Evolutionary conservation across 108 stramenopile species (phyloP), one percentile per base, ranked within the genome.

Genomic region (Stephanodiscus triporus): DNA sequence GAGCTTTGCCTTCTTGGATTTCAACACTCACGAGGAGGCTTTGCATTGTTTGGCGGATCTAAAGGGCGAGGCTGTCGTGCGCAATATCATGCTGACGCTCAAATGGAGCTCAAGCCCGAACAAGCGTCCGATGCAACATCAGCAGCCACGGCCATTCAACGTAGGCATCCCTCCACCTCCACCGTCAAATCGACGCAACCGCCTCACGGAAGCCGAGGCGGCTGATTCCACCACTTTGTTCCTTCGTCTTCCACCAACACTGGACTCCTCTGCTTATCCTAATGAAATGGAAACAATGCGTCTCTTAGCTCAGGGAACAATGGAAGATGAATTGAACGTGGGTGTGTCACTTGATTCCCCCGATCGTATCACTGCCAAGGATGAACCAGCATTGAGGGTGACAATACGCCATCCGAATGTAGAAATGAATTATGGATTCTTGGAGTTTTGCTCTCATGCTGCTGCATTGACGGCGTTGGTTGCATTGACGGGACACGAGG

Each of bases 361-460:
- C 5, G 86, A 90, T 47, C 75, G 89, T 5, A 82, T 95, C 19
- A 91, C 92, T 10, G 91, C 91, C 26, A 84, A 71, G 20, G 78
- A 75, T 29, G 95, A 95, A 78, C 95, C 95, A 10, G 95, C 95
- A 9, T 70, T 95, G 49, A 75, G 81, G 47, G 95, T 94, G 23
- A 53, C 77, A 24, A 66, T 78, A 2, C 76, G 89, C 17, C 79
- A 81, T 29, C 66, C 76, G 4, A 69, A 80, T 48, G 63, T 54
- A 17, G 83, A 79, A 38, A 82, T 68, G 17, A 79, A 75, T 57
- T 94, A 82, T 70, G 95, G 91, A 4, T 95, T 95, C 72, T 73
- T 95, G 68, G 84, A 85, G n/a, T 95, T 95, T 85, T 89, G 90
- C 24, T 86, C 85, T 29, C 92, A 95, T 77, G 91, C 95, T 5